Conservation (phyloP, 805 yeast genomes). For the Diddensiella caesifluorescens region DNA sequence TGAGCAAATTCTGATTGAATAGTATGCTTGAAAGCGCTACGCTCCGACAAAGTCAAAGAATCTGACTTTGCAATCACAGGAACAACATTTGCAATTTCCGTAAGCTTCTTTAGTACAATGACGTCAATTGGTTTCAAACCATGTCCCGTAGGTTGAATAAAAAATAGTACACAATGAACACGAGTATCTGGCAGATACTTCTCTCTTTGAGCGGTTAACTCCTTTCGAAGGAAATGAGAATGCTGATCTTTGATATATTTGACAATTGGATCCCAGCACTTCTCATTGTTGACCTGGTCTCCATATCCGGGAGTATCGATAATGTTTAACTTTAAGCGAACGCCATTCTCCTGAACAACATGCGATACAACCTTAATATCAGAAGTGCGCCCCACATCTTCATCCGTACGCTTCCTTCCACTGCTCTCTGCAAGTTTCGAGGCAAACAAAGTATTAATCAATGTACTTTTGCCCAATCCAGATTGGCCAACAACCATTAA, state of each 20-base stretch:
- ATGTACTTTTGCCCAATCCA: slow-evolving; percentile 91
- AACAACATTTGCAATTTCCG: slow-evolving; percentile 88
- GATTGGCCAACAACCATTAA: slow-evolving; percentile 87
- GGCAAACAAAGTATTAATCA: slow-evolving; percentile 85
- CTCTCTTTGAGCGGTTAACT: slow-evolving; percentile 91
- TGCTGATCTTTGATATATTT: slow-evolving; percentile 95
- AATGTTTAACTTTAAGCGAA: slow-evolving; percentile 75
- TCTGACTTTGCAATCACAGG: slow-evolving; percentile 96
- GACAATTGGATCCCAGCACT: slow-evolving; percentile 94
- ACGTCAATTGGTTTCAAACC: slow-evolving; percentile 83
- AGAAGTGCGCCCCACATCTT: slow-evolving; percentile 78
- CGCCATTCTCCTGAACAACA: slow-evolving; percentile 76
- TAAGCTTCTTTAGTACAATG: slow-evolving; percentile 71
- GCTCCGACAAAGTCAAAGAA: slow-evolving; percentile 79
- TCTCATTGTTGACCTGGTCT: slow-evolving; percentile 90
- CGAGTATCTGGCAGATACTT: slow-evolving; percentile 76
- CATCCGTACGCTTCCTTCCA: slow-evolving; percentile 63
- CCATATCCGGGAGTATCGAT: slow-evolving; percentile 99
- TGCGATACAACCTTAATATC: slow-evolving; percentile 52
- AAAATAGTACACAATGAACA: slow-evolving; percentile 89
- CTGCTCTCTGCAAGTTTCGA: slow-evolving; percentile 67
- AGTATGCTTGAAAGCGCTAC: slow-evolving; percentile 67
- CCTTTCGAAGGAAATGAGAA: slow-evolving; percentile 83
- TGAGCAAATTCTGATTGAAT: slow-evolving; percentile 65
- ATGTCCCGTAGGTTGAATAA: slow-evolving; percentile 81